phyloP scores from a whole-genome alignment of 2,329 filamentous ascomycete genomes.

The Aspergillus sp. region DNA sequence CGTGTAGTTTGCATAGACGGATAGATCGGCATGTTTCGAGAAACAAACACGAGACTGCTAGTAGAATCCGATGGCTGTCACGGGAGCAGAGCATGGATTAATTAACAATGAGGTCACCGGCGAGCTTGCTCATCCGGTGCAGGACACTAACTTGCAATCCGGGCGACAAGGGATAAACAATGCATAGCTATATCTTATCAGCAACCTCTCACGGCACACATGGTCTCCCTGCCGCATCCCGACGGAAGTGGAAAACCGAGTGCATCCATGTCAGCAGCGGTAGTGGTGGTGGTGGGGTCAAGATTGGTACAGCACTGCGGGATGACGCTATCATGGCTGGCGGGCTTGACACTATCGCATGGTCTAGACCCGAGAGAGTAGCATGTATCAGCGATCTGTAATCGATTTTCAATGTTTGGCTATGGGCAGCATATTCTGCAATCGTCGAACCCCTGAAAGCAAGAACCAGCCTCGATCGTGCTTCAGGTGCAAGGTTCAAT shows the following conservation, averaged over 20 bases:
- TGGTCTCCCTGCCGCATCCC: background rate
- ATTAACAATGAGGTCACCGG: background rate
- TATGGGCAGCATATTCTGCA: background rate
- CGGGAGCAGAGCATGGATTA: background rate
- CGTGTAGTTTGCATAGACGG: background rate
- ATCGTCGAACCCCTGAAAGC: background rate
- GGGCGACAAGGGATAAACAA: background rate
- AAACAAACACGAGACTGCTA: background rate
- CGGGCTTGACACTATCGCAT: background rate
- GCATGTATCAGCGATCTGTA: background rate
- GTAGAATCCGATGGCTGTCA: background rate
- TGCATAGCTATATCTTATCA: conserved; percentile 1
- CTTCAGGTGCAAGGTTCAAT: background rate
- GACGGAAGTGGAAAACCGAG: background rate
- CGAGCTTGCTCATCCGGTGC: background rate
- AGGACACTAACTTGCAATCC: background rate
- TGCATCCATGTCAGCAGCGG: background rate
- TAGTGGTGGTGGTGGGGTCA: conserved; percentile 1
- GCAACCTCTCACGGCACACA: background rate
- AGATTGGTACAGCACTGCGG: background rate
- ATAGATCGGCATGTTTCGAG: background rate
- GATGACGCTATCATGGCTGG: conserved; percentile 12
- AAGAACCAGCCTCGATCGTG: background rate
- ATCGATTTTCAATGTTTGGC: background rate
- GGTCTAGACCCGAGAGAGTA: conserved; percentile 4